phyloP scores from a whole-genome alignment of 768 basidiomycete species.

The Lactarius sanguifluus region DNA sequence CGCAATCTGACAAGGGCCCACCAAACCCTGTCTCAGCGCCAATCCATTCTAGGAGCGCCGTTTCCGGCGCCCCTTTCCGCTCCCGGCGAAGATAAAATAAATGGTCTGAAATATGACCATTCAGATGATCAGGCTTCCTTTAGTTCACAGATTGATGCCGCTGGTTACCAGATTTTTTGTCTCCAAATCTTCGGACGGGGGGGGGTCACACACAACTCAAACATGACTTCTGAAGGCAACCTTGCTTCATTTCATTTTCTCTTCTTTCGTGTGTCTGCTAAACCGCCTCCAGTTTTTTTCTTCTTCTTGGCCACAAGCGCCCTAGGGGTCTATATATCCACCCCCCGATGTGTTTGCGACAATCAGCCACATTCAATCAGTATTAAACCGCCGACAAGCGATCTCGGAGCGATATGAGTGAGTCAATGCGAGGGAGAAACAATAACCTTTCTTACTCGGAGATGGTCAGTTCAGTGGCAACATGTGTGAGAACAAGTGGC shows the following conservation, averaged over 20 bases:
- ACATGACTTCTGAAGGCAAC: neutral
- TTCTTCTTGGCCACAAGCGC: neutral
- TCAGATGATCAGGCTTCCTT: slow-evolving; percentile 10
- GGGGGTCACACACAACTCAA: neutral
- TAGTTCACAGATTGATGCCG: neutral
- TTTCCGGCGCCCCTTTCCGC: neutral
- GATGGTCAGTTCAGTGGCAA: neutral
- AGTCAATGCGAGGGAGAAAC: neutral
- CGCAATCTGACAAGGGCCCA: slow-evolving; percentile 1
- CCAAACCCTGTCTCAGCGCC: neutral
- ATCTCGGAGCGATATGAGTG: slow-evolving; percentile 5
- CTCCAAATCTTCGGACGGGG: neutral
- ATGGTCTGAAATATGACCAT: neutral
- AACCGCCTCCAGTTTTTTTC: slow-evolving; percentile 1
- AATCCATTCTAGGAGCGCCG: neutral
- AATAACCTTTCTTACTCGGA: slow-evolving; percentile 16
- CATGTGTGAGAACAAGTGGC: neutral
- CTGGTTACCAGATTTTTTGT: neutral
- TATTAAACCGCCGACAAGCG: neutral
- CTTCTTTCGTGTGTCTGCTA: neutral
- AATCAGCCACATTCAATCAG: neutral
- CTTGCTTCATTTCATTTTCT: neutral
- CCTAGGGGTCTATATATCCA: neutral
- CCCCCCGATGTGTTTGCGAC: neutral
- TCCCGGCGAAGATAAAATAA: slow-evolving; percentile 7